These are phyloP conservation scores for Fraxinus floribunda DNA, from an alignment of 305 asterid species.

Conservation along the genomic window DNA sequence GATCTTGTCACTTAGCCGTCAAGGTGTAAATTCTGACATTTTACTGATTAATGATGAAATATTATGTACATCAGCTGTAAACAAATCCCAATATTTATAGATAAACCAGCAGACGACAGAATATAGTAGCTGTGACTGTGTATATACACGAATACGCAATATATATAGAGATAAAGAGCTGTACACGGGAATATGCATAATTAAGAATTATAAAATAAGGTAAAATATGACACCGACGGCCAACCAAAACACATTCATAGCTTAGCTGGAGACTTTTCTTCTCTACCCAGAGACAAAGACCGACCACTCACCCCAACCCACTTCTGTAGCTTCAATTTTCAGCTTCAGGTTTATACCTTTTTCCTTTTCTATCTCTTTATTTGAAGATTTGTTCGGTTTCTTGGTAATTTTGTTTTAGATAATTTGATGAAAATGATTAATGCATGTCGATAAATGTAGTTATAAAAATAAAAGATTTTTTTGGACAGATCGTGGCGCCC, in stretches of 20 bases:
- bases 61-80: no score
- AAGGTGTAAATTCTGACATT: no score
- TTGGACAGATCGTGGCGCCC: conserved; percentile 33
- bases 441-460: background rate
- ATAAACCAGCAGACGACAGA: background rate
- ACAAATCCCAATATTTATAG: no score
- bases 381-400: conserved; percentile 1
- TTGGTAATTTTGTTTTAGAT: conserved; percentile 15
- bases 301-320: conserved; percentile 10
- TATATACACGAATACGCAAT: background rate
- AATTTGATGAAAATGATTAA: conserved; percentile 43
- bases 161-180: background rate
- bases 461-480: background rate
- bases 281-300: conserved; percentile 17
- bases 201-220: conserved; percentile 2
- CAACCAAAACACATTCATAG: conserved; percentile 35
- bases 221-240: conserved; percentile 42
- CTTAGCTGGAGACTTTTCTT: conserved; percentile 37
- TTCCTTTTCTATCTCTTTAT: conserved; percentile 8
- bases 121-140: background rate
- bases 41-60: no score
- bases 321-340: conserved; percentile 8
- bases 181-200: background rate
- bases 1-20: no score
- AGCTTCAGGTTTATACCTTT: conserved; percentile 20